phyloP scores from a whole-genome alignment of 192 early-diverging fungal genomes.

The Lunasporangiospora selenospora region DNA sequence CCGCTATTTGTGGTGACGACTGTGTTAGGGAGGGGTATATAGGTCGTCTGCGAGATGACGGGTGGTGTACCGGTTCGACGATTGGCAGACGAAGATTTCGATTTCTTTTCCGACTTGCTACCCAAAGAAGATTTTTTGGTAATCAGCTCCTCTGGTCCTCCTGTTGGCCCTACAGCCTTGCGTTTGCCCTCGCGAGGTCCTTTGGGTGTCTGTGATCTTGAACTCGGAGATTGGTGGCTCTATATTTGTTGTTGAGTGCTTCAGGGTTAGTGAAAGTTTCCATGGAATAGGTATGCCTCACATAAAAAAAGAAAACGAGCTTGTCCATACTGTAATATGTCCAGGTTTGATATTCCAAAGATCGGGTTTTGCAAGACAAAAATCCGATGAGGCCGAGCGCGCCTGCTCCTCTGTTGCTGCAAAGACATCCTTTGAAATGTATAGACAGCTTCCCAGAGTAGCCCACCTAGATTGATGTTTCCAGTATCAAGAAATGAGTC shows the following conservation, averaged over 20 bases:
- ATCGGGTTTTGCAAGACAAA: slow-evolving; percentile 61
- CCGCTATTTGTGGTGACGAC: slow-evolving; percentile 30
- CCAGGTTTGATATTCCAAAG: slow-evolving; percentile 66
- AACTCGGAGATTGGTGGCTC: slow-evolving; percentile 34
- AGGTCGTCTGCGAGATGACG: slow-evolving; percentile 11
- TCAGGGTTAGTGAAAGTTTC: background rate
- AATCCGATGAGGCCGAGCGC: slow-evolving; percentile 66
- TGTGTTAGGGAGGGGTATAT: slow-evolving; percentile 44
- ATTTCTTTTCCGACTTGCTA: slow-evolving; percentile 1
- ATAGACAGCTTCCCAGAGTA: slow-evolving; percentile 68
- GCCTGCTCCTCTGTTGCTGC: slow-evolving; percentile 59
- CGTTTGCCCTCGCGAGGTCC: slow-evolving; percentile 30
- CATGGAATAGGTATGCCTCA: background rate
- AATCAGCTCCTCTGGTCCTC: slow-evolving; percentile 17
- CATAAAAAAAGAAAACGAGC: slow-evolving; percentile 6
- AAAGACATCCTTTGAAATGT: slow-evolving; percentile 68
- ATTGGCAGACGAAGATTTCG: slow-evolving; percentile 1
- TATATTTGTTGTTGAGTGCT: slow-evolving; percentile 11
- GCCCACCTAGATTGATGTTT: slow-evolving; percentile 61
- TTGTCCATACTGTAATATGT: slow-evolving; percentile 38
- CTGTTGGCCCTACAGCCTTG: slow-evolving; percentile 18
- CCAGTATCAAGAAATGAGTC: background rate
- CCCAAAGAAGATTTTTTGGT: slow-evolving; percentile 11
- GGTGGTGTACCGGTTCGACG: slow-evolving; percentile 15
- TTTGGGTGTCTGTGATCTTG: slow-evolving; percentile 36